Evolutionary conservation across 2,329 filamentous ascomycete species (phyloP), one percentile per base, ranked within the genome.

Genomic region (Onygena corvina): DNA sequence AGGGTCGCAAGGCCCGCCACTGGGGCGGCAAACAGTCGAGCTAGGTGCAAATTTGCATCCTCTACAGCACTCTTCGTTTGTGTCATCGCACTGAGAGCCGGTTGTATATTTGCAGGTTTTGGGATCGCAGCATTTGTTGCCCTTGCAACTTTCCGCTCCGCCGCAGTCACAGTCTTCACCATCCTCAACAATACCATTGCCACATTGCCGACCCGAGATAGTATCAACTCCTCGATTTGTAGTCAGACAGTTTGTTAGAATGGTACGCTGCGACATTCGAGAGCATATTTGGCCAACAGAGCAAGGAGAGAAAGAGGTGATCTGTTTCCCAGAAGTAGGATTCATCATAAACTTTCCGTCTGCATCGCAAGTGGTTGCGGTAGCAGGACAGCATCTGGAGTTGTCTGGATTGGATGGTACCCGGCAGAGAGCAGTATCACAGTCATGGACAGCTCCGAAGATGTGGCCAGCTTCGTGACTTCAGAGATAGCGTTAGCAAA

Each of bases 111-210:
- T 86, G 77, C 92, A 98, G 0, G 92, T 96, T 2, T 68, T 76
- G 1, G 88, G 68, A 58, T 98, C 76, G 68, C 92, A 98, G 72
- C 92, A 98, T 11, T 65, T 61, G 67, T 96, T 92, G 59, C 74
- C 67, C 20, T 73, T 78, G 63, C 92, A 98, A 33, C 77, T 78
- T 11, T 71, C 67, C 11, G 72, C 69, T 49, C 90, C 90, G 54
- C 92, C 92, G 60, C 92, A 98, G 67, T 98, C 92, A 67, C 92
- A 98, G 48, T 98, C 84, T 67, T 98, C 92, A 54, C 87, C 92
- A 14, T 77, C 72, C 68, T 96, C 92, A 46, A 98, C 92, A 56
- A 98, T 96, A 48, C 92, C 92, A 66, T 98, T 98, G 51, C 92
- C 92, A 66, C 92, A 98, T 62, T 89, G 82, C 58, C 83, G 83